Conservation (phyloP, 2,329 filamentous ascomycete genomes). For the Xylaria sp. region DNA sequence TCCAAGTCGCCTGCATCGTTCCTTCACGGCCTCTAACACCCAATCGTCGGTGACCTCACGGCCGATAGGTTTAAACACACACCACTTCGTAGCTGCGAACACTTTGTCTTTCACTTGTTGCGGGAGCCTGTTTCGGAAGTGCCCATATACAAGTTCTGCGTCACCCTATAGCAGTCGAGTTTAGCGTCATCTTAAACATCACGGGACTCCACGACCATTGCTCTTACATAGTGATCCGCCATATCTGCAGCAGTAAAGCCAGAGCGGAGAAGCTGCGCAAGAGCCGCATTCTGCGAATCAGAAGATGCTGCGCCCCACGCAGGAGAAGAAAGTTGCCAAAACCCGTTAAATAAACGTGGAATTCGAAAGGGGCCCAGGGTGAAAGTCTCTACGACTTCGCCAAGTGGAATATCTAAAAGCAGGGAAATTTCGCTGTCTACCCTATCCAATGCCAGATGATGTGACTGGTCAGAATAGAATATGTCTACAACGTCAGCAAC, state of each 20-base stretch:
- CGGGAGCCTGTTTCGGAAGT: slow-evolving; percentile 39
- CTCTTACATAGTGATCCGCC: slow-evolving; percentile 46
- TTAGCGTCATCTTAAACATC: background rate
- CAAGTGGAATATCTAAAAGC: background rate
- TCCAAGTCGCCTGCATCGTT: slow-evolving; percentile 42
- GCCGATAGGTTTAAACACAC: slow-evolving; percentile 39
- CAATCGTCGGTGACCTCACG: slow-evolving; percentile 36
- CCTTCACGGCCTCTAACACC: slow-evolving; percentile 40
- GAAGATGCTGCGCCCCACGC: slow-evolving; percentile 40
- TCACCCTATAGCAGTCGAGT: slow-evolving; percentile 36
- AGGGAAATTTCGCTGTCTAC: background rate
- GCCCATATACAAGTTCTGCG: slow-evolving; percentile 44
- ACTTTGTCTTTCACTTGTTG: slow-evolving; percentile 30
- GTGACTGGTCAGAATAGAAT: slow-evolving; percentile 32
- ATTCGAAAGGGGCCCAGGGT: slow-evolving; percentile 31
- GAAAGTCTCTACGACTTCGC: slow-evolving; percentile 29
- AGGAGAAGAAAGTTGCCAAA: slow-evolving; percentile 42
- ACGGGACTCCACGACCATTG: too few relatives aligned
- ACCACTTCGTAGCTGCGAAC: slow-evolving; percentile 46
- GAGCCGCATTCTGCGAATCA: slow-evolving; percentile 35
- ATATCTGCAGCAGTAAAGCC: slow-evolving; percentile 43
- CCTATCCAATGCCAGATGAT: background rate
- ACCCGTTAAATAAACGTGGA: slow-evolving; percentile 38
- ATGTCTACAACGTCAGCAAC: slow-evolving; percentile 38
- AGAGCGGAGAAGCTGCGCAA: slow-evolving; percentile 33